Base-by-base conservation (phyloP, 768 basidiomycete species). In the Sporobolomyces phaffii region DNA sequence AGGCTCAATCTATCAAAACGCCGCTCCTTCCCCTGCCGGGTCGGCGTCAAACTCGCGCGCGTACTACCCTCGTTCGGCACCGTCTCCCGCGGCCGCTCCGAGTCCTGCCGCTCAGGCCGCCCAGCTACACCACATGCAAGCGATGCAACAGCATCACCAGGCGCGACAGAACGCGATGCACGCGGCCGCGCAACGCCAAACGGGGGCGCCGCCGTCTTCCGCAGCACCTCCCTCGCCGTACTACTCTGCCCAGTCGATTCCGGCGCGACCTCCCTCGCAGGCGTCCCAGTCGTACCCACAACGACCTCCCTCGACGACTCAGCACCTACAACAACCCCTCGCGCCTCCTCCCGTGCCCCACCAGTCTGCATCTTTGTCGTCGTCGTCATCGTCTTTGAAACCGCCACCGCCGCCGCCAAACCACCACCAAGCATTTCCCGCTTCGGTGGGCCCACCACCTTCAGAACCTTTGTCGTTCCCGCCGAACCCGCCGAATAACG, bases 261-360 rank as follows among this genome's bases (percentile, higher is more conserved):
- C 50, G 14, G 20, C 50, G 7, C 50, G 31, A 8, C 50, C 50
- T 34, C 50, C 50, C 10, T 34, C 50, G 18, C 50, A 51, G 20
- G 48, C 48, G 7, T 49, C 48, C 44, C n/a, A 45, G 43, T 20
- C 11, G 7, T 7, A 17, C 13, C 17, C 22, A 10, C 44, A 45
- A 24, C 44, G 20, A 45, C 44, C 18, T 45, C 15, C 7, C 7
- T 8, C 10, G n/a, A 10, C 9, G 44, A 10, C 9, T 10, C 47
- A 48, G 28, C 47, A 24, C 9, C 13, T 8, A 34, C 33, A 20
- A 40, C 56, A 58, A 47, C 56, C 56, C 22, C 43, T 58, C 17
- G 56, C 56, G 18, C 56, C 56, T 24, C 56, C 56, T 44, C 56
- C 56, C 6, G 56, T 58, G 2, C 54, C 56, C 24, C n/a, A n/a